Percentiles rank a stretch among this genome's conserved stretches.
Evolutionary conservation across 2,329 filamentous ascomycete genomes (phyloP).

Genomic region (Diaporthe sp.): DNA sequence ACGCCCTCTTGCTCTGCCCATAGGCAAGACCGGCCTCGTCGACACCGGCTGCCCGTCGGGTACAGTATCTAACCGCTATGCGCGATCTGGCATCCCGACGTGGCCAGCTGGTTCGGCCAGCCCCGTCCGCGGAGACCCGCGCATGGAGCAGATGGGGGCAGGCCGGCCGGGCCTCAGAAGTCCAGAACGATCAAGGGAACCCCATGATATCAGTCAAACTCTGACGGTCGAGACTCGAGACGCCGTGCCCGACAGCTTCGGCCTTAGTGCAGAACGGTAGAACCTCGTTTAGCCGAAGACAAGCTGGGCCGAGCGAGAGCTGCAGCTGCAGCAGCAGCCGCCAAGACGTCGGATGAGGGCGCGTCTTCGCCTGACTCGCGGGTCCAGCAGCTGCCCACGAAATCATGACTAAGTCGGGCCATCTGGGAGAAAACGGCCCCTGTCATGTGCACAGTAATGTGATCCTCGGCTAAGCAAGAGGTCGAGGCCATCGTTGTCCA

Average conservation of each 20-base stretch:
- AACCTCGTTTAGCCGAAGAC: not conserved
- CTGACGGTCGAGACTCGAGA: not conserved
- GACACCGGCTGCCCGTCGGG: conserved; percentile 1
- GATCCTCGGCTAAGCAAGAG: conserved; percentile 21
- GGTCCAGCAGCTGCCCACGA: not conserved
- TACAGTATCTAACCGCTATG: not conserved
- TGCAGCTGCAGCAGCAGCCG: not conserved
- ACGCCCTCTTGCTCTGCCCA: not conserved
- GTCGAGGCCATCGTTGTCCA: conserved; percentile 20
- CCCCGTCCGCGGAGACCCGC: not conserved
- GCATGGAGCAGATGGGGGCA: not conserved
- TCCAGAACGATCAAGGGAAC: conserved; percentile 1
- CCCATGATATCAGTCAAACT: conserved; percentile 1
- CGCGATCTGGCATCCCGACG: not conserved
- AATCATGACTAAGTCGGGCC: conserved; percentile 24
- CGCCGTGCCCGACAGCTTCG: conserved; percentile 8
- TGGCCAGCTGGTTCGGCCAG: conserved; percentile 7
- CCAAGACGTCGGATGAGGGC: not conserved
- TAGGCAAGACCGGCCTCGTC: not conserved
- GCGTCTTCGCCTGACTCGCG: conserved; percentile 25
- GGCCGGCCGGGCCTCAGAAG: not conserved
- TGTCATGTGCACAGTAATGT: conserved; percentile 22
- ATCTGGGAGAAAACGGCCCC: not conserved
- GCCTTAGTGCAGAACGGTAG: not conserved
- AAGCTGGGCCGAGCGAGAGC: not conserved